Evolutionary conservation across 2,329 filamentous ascomycete genomes (phyloP).

Genomic region (Capronia coronata): DNA sequence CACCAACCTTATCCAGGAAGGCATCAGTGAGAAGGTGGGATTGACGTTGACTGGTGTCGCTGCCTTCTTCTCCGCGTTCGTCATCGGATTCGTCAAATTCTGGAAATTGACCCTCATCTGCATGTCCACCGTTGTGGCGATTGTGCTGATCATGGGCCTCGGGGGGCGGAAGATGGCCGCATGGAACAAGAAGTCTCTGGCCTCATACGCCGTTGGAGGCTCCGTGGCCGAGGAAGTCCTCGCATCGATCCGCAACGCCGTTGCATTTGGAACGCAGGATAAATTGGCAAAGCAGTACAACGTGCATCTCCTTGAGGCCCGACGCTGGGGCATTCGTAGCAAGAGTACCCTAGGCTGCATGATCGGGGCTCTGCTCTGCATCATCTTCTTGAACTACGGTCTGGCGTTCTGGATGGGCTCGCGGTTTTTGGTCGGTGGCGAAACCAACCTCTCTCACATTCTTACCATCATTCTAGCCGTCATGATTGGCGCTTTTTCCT

Average conservation of each 20-base stretch:
- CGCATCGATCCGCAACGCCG: constrained; percentile 84
- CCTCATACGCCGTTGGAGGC: constrained; percentile 75
- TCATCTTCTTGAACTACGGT: constrained; percentile 81
- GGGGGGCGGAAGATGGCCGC: constrained; percentile 70
- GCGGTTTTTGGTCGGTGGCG: constrained; percentile 61
- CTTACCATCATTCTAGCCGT: constrained; percentile 83
- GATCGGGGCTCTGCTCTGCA: constrained; percentile 74
- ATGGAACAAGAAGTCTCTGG: constrained; percentile 69
- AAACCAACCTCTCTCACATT: constrained; percentile 62
- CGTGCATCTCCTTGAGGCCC: constrained; percentile 62
- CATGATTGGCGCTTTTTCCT: constrained; percentile 85
- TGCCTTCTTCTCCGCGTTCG: constrained; percentile 79
- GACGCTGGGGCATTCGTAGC: constrained; percentile 67
- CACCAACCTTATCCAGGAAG: constrained; percentile 87
- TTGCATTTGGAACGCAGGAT: constrained; percentile 88
- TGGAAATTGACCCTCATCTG: constrained; percentile 92
- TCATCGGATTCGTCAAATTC: constrained; percentile 84
- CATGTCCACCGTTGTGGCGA: constrained; percentile 70
- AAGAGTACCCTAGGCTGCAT: constrained; percentile 69
- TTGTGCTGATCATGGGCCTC: constrained; percentile 68
- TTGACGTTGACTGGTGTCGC: constrained; percentile 69
- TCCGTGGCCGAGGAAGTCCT: constrained; percentile 91
- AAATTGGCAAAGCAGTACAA: constrained; percentile 86
- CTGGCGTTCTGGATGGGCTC: constrained; percentile 82
- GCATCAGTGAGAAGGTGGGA: constrained; percentile 82